Evolutionary conservation across 257 asterid genomes (phyloP).

Genomic region (Knoxia roxburghii): DNA sequence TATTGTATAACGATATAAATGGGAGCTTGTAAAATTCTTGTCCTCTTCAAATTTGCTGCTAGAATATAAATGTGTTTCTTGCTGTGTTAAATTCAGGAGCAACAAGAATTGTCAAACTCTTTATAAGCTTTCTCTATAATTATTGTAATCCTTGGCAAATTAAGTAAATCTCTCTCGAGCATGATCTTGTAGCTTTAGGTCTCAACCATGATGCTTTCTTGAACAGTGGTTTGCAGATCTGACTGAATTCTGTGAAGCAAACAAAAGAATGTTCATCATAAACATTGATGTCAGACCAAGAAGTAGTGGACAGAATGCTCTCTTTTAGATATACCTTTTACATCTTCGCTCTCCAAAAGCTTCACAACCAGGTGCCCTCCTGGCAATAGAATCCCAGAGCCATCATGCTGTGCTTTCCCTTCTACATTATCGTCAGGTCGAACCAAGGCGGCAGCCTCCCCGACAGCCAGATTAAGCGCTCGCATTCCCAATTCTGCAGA

Average conservation of each 20-base stretch:
- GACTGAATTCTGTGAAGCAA: conserved; percentile 47
- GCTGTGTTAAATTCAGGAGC: background rate
- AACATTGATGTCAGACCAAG: background rate
- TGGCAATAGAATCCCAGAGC: conserved; percentile 37
- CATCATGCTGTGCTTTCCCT: conserved; percentile 20
- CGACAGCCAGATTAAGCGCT: conserved; percentile 71
- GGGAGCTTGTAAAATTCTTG: no score
- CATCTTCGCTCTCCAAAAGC: conserved; percentile 85
- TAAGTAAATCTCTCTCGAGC: conserved; percentile 76
- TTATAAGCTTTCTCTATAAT: background rate
- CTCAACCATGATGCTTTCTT: conserved; percentile 73
- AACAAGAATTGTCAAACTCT: background rate
- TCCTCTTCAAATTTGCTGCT: no score
- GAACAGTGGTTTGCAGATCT: conserved; percentile 68
- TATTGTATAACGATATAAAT: no score
- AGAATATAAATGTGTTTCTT: no score
- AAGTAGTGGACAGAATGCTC: background rate
- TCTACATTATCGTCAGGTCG: conserved; percentile 14
- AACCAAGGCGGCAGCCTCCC: conserved; percentile 33
- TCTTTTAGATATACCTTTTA: conserved; percentile 39
- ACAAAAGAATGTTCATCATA: background rate
- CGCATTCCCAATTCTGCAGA: conserved; percentile 77
- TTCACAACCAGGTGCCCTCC: conserved; percentile 80
- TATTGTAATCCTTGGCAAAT: conserved; percentile 59
- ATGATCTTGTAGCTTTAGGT: conserved; percentile 80